Base-by-base conservation (phyloP, 2,329 filamentous ascomycete genomes). In the Elsinoe necatrix region DNA sequence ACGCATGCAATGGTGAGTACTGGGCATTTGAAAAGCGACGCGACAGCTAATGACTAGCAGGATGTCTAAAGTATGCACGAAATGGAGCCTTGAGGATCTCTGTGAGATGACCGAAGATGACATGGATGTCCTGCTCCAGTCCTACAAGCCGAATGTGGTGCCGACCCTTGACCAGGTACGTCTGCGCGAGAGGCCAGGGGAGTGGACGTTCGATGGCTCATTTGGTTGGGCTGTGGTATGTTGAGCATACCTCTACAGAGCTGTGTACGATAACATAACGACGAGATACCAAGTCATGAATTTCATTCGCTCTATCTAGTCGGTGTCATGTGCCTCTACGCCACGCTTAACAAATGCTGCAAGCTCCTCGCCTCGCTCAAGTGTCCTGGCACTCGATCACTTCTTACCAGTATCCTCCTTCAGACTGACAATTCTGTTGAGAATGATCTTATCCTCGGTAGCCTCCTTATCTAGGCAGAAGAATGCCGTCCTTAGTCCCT, bases 41-140 rank as follows among this genome's bases (percentile, higher is more conserved):
- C 8, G 54, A 5, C n/a, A 25, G 31, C 56, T 55, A 18, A 60
- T 52, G n/a, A 58, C 61, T 50, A 68, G 74, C 57, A 89, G 87
- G 90, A 97, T 97, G 87, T 89, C 84, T 48, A 85, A 82, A 61
- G 88, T 97, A 34, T 96, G 91, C 73, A 89, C 96, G 64, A 78
- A 83, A 34, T 96, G 92, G 77, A 84, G 79, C 55, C 82, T 95
- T 69, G 85, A 95, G 60, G 87, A 96, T 60, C 80, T 97, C 63
- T 91, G 89, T 63, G 80, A 81, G 31, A 83, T 97, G 79, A 82
- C 81, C 18, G 87, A 93, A 52, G 80, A 85, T 64, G 91, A 78
- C 65, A 95, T 97, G 87, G 83, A 87, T 56, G 80, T 78, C 56
- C 75, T 97, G n/a, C 73, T 97, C 35, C 75, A 77, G n/a, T 91